These are phyloP conservation scores for Fusarium sp. DNA, from an alignment of 2,329 filamentous ascomycete species.

Conservation along the genomic window DNA sequence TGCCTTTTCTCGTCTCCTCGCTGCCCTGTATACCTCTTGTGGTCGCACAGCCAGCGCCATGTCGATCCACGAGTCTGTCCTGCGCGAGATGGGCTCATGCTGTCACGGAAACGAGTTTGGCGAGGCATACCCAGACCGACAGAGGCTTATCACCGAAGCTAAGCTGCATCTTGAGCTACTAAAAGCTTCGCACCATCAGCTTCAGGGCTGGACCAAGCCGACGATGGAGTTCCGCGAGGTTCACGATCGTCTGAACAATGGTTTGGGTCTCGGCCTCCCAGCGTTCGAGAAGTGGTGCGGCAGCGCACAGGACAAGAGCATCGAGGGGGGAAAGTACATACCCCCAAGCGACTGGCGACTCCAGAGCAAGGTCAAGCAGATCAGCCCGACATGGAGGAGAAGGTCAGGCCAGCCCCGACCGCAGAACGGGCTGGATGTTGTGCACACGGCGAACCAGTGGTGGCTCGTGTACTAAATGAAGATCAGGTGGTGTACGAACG, in stretches of 20 bases:
- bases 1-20: conserved; percentile 39
- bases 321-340: conserved; percentile 35
- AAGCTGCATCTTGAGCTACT: conserved; percentile 37
- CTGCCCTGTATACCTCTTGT: conserved; percentile 31
- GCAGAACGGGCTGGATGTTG: conserved; percentile 22
- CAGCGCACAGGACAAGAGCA: conserved; percentile 22
- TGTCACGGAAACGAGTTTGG: conserved; percentile 13
- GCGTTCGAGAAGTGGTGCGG: conserved; percentile 38
- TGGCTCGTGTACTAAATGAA: conserved; percentile 26
- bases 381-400: conserved; percentile 18
- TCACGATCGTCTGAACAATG: conserved; percentile 27
- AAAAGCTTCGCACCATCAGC: conserved; percentile 28
- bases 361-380: conserved; percentile 20
- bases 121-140: conserved; percentile 19
- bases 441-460: conserved; percentile 30
- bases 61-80: conserved; percentile 34
- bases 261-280: conserved; percentile 28
- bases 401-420: conserved; percentile 9
- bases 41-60: conserved; percentile 32
- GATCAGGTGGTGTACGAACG: not conserved
- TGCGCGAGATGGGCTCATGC: conserved; percentile 38
- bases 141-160: conserved; percentile 26
- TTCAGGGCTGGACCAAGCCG: conserved; percentile 35
- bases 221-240: conserved; percentile 32
- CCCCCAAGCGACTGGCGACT: conserved; percentile 32